Evolutionary conservation across 306 rosid species (phyloP), one percentile per base, ranked within the genome.

Genomic region (Boehmeria nivea): DNA sequence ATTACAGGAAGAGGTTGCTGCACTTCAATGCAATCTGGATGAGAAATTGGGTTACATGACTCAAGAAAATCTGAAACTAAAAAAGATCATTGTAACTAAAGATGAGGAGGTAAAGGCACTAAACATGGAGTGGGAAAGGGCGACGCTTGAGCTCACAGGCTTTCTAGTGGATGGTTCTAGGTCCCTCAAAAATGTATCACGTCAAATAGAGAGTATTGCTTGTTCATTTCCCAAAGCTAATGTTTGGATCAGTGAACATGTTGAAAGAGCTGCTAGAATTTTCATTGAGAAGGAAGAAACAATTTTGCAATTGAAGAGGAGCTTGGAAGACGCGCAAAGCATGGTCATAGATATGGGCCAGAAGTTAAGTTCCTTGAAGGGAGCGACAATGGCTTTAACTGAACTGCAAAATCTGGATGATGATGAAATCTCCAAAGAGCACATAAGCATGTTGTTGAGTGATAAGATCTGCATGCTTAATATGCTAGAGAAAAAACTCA

Each of bases 111-210:
- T 76, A 18, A 78, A 52, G 67, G 66, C 69, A 59, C 51, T 64
- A 56, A 52, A 76, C 78, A 61, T 64, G 74, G 81, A 80, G 63
- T 87, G 98, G 96, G 98, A 91, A 80, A 76, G 73, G 71, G 94
- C 93, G 60, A 76, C 76, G 49, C 52, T 75, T 49, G 98, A 91
- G 72, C 75, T 91, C 60, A 87, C 95, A 61, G 71, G 78, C 46
- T 87, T 87, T 71, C 94, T 91, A 73, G 71, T 80, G 10, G 98
- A 91, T 71, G 86, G 98, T 57, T 84, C 94, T 63, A 91, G 82
- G 69, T 82, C 91, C 66, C 87, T 91, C 63, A 84, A 59, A 72
- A 88, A 78, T 70, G 94, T 84, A n/a, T 75, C 87, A 54, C 72
- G 87, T 20, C 89, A 91, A 66, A 79, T 82, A 53, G 78, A 91